A percentile compares a stretch with the other conserved stretches of the same genome.
phyloP scores from a whole-genome alignment of 805 yeast genomes.

The Diddensiella caesifluorescens region DNA sequence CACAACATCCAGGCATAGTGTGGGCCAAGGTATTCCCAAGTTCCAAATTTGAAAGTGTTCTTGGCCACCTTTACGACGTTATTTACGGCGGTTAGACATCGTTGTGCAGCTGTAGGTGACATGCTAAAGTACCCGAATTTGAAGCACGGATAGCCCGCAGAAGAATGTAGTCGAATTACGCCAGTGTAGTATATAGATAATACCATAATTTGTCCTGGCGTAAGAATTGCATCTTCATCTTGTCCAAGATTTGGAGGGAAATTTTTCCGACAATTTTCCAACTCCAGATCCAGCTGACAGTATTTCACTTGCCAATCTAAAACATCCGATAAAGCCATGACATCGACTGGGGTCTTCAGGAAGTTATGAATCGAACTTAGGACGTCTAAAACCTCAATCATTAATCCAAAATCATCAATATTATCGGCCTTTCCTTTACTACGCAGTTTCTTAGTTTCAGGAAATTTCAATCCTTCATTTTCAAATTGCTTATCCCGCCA shows the following conservation, averaged over 20 bases:
- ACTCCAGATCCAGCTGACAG: conserved; percentile 19
- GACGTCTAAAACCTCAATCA: conserved; percentile 21
- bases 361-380: conserved; percentile 26
- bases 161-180: conserved; percentile 24
- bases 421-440: conserved; percentile 1
- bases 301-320: conserved; percentile 25
- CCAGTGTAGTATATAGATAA: conserved; percentile 24
- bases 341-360: conserved; percentile 23
- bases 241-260: conserved; percentile 14
- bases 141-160: conserved; percentile 25
- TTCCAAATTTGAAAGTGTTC: conserved; percentile 12
- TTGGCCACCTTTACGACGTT: conserved; percentile 19
- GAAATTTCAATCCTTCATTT: not conserved
- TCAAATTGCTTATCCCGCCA: conserved; percentile 10
- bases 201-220: conserved; percentile 12
- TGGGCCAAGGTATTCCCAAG: conserved; percentile 24
- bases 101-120: conserved; percentile 21
- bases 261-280: conserved; percentile 23
- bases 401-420: conserved; percentile 19
- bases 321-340: conserved; percentile 21
- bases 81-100: conserved; percentile 21
- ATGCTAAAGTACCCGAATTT: conserved; percentile 22
- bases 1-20: conserved; percentile 27
- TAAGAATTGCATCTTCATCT: conserved; percentile 1
- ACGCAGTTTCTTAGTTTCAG: conserved; percentile 14